A percentile compares a stretch with the other conserved stretches of the same genome.
Evolutionary conservation across 352 stramenopile species (phyloP).

Genomic region (Pythium biforme): DNA sequence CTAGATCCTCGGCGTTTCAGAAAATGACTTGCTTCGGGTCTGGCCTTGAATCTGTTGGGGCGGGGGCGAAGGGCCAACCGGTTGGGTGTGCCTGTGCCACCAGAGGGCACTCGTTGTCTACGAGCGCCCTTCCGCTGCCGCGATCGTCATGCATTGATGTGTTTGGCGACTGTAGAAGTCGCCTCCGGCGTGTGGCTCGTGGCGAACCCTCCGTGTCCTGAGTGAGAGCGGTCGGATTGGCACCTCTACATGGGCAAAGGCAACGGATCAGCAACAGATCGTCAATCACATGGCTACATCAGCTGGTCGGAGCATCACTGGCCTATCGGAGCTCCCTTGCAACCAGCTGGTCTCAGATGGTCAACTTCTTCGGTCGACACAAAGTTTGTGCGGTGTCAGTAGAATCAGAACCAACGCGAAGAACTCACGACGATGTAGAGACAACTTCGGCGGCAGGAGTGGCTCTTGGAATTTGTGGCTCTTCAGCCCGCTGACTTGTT

Average conservation of each 20-base stretch:
- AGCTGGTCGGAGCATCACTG: background rate
- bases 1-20: background rate
- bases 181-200: background rate
- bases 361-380: background rate
- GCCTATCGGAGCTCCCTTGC: background rate
- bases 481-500: too few species aligned
- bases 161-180: background rate
- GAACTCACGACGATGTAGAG: background rate
- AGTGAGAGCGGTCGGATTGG: background rate
- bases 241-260: background rate
- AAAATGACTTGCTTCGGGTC: background rate
- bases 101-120: too few species aligned
- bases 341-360: background rate
- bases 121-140: too few species aligned
- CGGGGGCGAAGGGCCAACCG: background rate
- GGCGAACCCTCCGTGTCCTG: background rate
- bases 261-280: background rate
- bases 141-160: background rate
- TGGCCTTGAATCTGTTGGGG: background rate
- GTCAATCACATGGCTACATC: background rate
- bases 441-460: background rate
- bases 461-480: background rate
- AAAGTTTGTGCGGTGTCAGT: too few species aligned
- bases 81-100: too few species aligned
- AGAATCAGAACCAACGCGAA: background rate